Conservation (phyloP, 805 yeast species). For the Candida orba region DNA sequence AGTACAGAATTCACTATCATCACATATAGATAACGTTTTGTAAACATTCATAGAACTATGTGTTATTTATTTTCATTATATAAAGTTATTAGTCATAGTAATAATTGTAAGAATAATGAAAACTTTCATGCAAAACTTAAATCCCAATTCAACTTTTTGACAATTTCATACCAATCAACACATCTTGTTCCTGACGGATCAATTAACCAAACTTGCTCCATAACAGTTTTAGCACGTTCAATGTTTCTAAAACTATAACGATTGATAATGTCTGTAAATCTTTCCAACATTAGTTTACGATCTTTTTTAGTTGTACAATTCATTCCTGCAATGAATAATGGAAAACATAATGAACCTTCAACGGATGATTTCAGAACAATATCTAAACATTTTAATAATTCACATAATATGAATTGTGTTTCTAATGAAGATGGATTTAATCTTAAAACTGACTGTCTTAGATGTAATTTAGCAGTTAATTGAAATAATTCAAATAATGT, state of each 20-base stretch:
- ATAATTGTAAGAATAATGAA: too few species aligned
- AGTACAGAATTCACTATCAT: too few species aligned
- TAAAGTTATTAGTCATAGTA: too few species aligned
- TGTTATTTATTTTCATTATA: too few species aligned
- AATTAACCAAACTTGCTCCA: conserved; percentile 37
- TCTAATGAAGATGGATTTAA: conserved; percentile 57
- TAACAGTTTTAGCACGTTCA: conserved; percentile 32
- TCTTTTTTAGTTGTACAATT: conserved; percentile 50
- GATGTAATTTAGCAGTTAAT: conserved; percentile 57
- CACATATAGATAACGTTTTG: too few species aligned
- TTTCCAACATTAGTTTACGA: conserved; percentile 40
- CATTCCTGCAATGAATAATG: conserved; percentile 72
- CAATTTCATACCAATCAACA: conserved; percentile 68
- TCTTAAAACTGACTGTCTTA: conserved; percentile 56
- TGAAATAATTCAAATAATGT: conserved; percentile 69
- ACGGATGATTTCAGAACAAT: conserved; percentile 57
- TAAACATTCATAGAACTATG: too few species aligned
- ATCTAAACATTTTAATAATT: conserved; percentile 50
- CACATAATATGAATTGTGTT: conserved; percentile 49
- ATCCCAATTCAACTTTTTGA: conserved; percentile 68
- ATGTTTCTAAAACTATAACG: conserved; percentile 65
- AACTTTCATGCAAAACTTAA: conserved; percentile 53
- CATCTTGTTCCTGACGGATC: conserved; percentile 45
- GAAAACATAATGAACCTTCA: conserved; percentile 69
- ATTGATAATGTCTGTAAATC: conserved; percentile 49